Evolutionary conservation across 768 basidiomycete genomes (phyloP).

Genomic region (Sporobolomyces phaffii): DNA sequence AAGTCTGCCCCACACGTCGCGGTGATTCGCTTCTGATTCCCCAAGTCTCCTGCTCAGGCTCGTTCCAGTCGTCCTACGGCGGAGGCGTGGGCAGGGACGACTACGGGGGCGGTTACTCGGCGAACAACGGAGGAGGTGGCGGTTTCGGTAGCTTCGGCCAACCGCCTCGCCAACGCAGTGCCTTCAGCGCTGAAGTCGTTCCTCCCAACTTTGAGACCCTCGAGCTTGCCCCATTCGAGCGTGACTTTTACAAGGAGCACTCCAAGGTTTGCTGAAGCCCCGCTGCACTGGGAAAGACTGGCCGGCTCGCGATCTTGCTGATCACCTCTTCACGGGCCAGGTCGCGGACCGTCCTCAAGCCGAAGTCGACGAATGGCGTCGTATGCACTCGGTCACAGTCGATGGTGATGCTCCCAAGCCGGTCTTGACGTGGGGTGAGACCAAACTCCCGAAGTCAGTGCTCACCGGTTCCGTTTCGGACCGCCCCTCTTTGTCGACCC

Average conservation of each 20-base stretch:
- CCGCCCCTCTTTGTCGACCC: background rate
- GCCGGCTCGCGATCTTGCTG: too few species aligned
- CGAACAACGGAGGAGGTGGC: background rate
- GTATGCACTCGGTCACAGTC: slow-evolving; percentile 78
- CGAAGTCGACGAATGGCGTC: slow-evolving; percentile 66
- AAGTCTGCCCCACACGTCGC: too few species aligned
- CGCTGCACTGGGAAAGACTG: too few species aligned
- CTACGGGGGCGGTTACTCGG: background rate
- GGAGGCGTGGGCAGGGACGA: background rate
- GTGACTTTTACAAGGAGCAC: slow-evolving; percentile 55
- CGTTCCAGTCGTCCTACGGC: background rate
- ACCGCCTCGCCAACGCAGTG: background rate
- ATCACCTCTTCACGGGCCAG: too few species aligned
- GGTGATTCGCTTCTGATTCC: too few species aligned
- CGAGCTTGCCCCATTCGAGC: background rate
- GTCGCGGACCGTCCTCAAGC: slow-evolving; percentile 65
- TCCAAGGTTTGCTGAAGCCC: too few species aligned
- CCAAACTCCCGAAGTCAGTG: slow-evolving; percentile 22
- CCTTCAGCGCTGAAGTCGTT: background rate
- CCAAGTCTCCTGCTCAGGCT: too few species aligned
- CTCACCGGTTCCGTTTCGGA: background rate
- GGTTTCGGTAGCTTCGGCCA: background rate
- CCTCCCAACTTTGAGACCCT: background rate
- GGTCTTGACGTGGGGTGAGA: slow-evolving; percentile 74
- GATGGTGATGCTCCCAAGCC: slow-evolving; percentile 80